A percentile compares a stretch with the other conserved stretches of the same genome.
Conservation (phyloP, 179 eudicot genomes). For the Spergularia azorica region DNA sequence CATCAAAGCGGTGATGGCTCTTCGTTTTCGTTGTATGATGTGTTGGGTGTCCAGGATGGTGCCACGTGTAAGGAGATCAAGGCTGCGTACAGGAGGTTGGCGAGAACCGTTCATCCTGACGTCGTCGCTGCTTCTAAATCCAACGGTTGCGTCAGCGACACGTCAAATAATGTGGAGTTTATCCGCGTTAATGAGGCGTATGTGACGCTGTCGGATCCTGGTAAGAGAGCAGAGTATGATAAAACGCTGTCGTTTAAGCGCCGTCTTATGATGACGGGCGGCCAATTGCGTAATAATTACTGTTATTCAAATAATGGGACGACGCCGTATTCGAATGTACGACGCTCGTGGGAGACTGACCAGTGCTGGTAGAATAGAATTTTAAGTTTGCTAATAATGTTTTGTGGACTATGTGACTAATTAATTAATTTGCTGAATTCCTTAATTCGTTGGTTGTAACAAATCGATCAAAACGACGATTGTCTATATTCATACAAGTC, state of each 20-base stretch:
- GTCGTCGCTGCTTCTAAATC: neutral
- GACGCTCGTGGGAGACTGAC: constrained; percentile 31
- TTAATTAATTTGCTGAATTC: too few relatives aligned
- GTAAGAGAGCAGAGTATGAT: constrained; percentile 22
- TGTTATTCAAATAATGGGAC: too few relatives aligned
- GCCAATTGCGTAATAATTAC: too few relatives aligned
- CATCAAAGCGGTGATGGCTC: neutral
- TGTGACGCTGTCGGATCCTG: constrained; percentile 23
- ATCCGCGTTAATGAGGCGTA: constrained; percentile 28
- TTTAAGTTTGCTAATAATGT: neutral
- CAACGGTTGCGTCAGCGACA: too few relatives aligned
- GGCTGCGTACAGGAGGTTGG: constrained; percentile 25
- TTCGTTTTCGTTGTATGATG: constrained; percentile 16
- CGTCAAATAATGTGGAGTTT: neutral
- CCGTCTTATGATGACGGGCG: too few relatives aligned
- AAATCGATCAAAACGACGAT: too few relatives aligned
- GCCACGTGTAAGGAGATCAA: constrained; percentile 30
- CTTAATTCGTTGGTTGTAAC: too few relatives aligned
- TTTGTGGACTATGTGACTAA: too few relatives aligned
- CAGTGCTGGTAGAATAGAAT: constrained; percentile 37
- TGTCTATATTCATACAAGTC: too few relatives aligned
- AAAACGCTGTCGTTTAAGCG: too few relatives aligned
- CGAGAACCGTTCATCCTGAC: constrained; percentile 30
- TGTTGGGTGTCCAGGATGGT: constrained; percentile 17
- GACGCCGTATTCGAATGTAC: neutral